Percentiles rank a stretch among this genome's conserved stretches.
phyloP scores from a whole-genome alignment of 768 basidiomycete species.

The Russula brevipes region DNA sequence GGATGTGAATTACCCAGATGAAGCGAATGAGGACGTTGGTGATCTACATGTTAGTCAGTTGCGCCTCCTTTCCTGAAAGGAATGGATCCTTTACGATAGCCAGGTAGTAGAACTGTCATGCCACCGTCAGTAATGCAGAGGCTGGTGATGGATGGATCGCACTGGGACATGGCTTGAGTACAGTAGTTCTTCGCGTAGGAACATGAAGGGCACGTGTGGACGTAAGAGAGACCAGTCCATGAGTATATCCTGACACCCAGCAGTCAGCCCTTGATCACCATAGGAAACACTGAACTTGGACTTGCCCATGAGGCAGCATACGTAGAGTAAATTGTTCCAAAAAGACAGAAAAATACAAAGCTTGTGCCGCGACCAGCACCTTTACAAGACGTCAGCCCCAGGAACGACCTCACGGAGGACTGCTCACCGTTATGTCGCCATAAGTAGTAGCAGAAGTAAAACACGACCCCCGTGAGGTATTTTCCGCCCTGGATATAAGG shows the following conservation, averaged over 20 bases:
- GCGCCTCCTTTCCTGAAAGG: background rate
- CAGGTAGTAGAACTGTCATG: constrained; percentile 63
- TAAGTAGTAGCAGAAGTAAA: constrained; percentile 61
- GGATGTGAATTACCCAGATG: constrained; percentile 77
- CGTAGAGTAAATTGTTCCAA: constrained; percentile 53
- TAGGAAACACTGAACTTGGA: constrained; percentile 25
- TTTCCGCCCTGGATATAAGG: constrained; percentile 64
- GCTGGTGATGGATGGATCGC: constrained; percentile 24
- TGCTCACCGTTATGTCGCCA: constrained; percentile 66
- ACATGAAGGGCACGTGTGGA: constrained; percentile 46
- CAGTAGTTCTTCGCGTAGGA: constrained; percentile 70
- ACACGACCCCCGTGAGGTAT: constrained; percentile 63
- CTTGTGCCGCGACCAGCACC: constrained; percentile 39
- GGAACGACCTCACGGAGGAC: background rate
- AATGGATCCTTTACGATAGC: constrained; percentile 51
- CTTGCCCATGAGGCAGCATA: constrained; percentile 81
- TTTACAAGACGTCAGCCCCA: constrained; percentile 19
- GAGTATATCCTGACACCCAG: constrained; percentile 57
- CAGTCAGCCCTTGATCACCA: background rate
- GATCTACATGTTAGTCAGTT: constrained; percentile 39
- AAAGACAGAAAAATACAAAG: constrained; percentile 67
- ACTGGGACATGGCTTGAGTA: constrained; percentile 63
- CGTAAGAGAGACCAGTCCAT: constrained; percentile 91
- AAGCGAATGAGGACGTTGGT: constrained; percentile 74
- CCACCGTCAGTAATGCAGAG: background rate